These are phyloP conservation scores for Globisporangium irregulare DNA, from an alignment of 352 stramenopile species.

Conservation along the genomic window DNA sequence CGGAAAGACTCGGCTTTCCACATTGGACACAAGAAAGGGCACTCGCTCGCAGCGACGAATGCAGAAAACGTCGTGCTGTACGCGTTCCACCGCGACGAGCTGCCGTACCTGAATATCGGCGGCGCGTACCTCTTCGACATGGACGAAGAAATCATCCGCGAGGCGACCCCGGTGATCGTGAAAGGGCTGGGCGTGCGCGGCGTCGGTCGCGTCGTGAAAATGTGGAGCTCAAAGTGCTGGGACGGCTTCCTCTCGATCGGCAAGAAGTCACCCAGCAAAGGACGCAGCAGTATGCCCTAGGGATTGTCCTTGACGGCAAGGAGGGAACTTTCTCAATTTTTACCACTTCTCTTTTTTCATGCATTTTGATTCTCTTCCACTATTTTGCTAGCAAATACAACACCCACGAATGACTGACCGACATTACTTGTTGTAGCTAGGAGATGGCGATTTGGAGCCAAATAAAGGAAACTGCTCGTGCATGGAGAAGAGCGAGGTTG, in stretches of 20 bases:
- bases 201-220: slow-evolving; percentile 22
- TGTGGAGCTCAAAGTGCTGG: slow-evolving; percentile 17
- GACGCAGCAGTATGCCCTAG: slow-evolving; percentile 15
- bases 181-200: slow-evolving; percentile 51
- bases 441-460: background rate
- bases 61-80: slow-evolving; percentile 38
- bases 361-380: background rate
- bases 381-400: background rate
- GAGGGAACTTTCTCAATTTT: background rate
- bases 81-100: slow-evolving; percentile 60
- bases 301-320: background rate
- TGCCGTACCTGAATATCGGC: slow-evolving; percentile 44
- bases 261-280: slow-evolving; percentile 8
- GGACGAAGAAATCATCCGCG: slow-evolving; percentile 26
- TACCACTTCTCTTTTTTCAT: slow-evolving; percentile 2
- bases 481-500: background rate
- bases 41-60: slow-evolving; percentile 18
- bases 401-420: background rate
- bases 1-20: slow-evolving; percentile 3
- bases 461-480: background rate
- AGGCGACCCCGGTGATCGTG: slow-evolving; percentile 37
- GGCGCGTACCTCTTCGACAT: slow-evolving; percentile 35
- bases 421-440: background rate
- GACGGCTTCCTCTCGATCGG: slow-evolving; percentile 9
- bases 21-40: background rate